Base-by-base conservation (phyloP, 1,284 basidiomycete species). In the Cryptococcus jaspeensis region DNA sequence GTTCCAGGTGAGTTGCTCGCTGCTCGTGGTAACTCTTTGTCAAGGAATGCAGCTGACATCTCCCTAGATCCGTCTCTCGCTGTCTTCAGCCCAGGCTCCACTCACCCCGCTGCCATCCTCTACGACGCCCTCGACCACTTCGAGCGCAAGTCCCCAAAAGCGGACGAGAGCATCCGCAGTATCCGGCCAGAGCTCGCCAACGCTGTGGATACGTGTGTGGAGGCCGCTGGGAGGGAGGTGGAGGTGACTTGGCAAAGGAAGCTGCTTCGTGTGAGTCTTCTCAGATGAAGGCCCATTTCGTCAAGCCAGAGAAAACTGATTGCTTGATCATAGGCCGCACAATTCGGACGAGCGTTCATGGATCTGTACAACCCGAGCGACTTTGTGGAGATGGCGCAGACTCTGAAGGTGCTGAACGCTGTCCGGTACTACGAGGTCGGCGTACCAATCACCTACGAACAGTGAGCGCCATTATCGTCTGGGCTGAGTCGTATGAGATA, bases 41-140 rank as follows among this genome's bases (percentile, higher is more conserved):
- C 39, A 6, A 6, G 8, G 16, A n/a, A 42, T 42, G 18, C 16
- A 18, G 22, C 40, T 42, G 22, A 42, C 9, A 8, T n/a, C 18
- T 6, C 22, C 36, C 0, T 68, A 90, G 89, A 82, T 40, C 85
- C 90, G 0, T 86, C 87, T 0, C 78, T 89, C 25, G 88, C 89
- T 3, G 86, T 94, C 42, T 96, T 98, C 74, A 84, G 86, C 28
- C 95, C 94, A 9, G 94, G 94, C 8, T 97, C 94, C 7, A 90
- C 89, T 0, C 88, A 92, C 13, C 89, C 92, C 1, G 86, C 93
- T 1, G 92, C 95, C 0, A 91, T 96, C 49, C 80, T 99, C 1
- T 92, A 88, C 65, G 92, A 97, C 64, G 94, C 94, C 22, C 88
- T 91, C 81, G 89, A 92, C 65, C 88, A 88, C 69, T 98, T 95